Base-by-base conservation (phyloP, 192 early-diverging fungal genomes). In the Coemansia sp. region DNA sequence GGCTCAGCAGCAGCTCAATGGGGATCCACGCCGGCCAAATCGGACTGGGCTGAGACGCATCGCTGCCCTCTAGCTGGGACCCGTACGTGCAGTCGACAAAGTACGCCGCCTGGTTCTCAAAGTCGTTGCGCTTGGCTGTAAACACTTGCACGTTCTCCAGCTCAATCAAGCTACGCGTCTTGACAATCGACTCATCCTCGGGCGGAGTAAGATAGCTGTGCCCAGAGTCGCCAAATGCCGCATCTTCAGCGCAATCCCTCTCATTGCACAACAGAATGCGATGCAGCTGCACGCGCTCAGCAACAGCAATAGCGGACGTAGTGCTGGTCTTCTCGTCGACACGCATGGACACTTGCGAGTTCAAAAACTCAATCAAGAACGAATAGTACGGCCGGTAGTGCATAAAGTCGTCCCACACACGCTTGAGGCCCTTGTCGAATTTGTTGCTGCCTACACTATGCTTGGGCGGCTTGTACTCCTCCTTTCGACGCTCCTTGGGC, bases 11-110 rank as follows among this genome's bases (percentile, higher is more conserved):
- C 42, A 86, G 63, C 74, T 86, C 84, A 21, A 86, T 86, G n/a
- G 84, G 84, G 17, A 86, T 75, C 84, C 84, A 86, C 13, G 78
- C 74, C 0, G 84, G 84, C 84, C 84, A 86, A 23, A 83, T 65
- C n/a, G 74, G 42, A n/a, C 67, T 66, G 3, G 69, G 68, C 67
- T 76, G 63, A 4, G 75, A 67, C 19, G 59, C 67, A 32, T 70
- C 70, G 14, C 52, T 53, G 26, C 66, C 71, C 3, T 70, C 62
- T 0, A 67, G 49, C 64, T 59, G 63, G 33, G 77, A 73, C 1
- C 84, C 84, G 33, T 86, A 83, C 3, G 74, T 77, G 68, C 80
- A 80, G 66, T 86, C 84, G 43, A 74, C 77, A 73, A 83, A 83
- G 23, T 76, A 79, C 14, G 68, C 73, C 9, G 80, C 73, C 55